Evolutionary conservation across 106 monocot species (phyloP).

Genomic region (Xerophyta viscosa): DNA sequence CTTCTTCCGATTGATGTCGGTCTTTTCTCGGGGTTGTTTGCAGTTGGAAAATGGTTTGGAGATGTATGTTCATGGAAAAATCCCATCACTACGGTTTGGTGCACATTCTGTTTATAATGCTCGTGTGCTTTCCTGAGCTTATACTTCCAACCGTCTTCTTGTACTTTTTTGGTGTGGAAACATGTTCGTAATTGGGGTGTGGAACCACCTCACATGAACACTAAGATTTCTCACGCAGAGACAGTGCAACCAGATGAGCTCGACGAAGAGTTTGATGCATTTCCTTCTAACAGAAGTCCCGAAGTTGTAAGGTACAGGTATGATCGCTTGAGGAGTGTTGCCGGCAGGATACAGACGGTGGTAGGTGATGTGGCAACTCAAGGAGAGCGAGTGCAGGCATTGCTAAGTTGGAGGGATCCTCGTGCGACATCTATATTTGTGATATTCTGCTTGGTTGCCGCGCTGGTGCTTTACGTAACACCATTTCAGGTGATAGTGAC

Average conservation of each 20-base stretch:
- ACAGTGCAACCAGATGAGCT: conserved; percentile 4
- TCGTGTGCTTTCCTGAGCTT: not conserved
- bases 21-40: conserved; percentile 5
- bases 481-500: not conserved
- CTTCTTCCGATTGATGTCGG: not conserved
- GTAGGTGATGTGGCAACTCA: conserved; percentile 4
- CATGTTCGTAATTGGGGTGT: not conserved
- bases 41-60: conserved; percentile 8
- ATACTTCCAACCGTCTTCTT: too few relatives aligned
- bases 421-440: not conserved
- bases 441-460: conserved; percentile 1
- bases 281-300: not conserved
- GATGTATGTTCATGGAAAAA: conserved; percentile 6
- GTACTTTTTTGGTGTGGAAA: too few relatives aligned
- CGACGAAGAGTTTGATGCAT: conserved; percentile 5
- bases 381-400: not conserved
- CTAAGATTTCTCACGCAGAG: conserved; percentile 2
- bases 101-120: conserved; percentile 7
- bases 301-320: conserved; percentile 1
- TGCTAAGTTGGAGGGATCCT: conserved; percentile 4
- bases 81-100: conserved; percentile 3
- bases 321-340: conserved; percentile 5
- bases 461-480: not conserved
- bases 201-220: conserved; percentile 9
- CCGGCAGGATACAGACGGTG: conserved; percentile 4